A percentile compares a stretch with the other conserved stretches of the same genome.
phyloP scores from a whole-genome alignment of 345 rosid species.

The Populus alba region DNA sequence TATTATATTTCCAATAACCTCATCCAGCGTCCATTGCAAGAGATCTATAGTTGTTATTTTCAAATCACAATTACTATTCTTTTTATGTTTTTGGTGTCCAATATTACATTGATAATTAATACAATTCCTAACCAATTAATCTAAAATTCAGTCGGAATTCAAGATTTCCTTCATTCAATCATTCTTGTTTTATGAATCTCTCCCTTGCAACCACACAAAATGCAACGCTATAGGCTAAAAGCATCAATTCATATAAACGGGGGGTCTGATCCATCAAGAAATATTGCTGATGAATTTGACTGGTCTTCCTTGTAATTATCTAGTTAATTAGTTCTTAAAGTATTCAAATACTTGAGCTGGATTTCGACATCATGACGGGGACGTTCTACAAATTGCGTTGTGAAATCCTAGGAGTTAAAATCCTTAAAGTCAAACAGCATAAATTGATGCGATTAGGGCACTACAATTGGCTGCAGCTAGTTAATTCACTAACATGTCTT shows the following conservation, averaged over 20 bases:
- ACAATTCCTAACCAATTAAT: too few species aligned
- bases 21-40: accelerated
- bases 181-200: neutral
- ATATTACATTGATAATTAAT: neutral
- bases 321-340: neutral
- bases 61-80: too few species aligned
- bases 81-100: neutral
- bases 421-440: neutral
- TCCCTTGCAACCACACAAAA: neutral
- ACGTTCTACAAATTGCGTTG: neutral
- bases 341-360: neutral
- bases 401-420: neutral
- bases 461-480: neutral
- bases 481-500: neutral
- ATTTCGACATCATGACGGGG: neutral
- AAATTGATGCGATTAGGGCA: neutral
- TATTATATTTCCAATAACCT: accelerated
- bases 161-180: neutral
- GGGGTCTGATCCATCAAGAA: neutral
- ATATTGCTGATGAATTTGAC: neutral
- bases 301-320: too few species aligned
- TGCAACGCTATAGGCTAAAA: too few species aligned
- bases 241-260: neutral
- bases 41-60: too few species aligned
- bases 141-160: neutral